phyloP scores from a whole-genome alignment of 257 asterid genomes.

The Apocynum venetum region DNA sequence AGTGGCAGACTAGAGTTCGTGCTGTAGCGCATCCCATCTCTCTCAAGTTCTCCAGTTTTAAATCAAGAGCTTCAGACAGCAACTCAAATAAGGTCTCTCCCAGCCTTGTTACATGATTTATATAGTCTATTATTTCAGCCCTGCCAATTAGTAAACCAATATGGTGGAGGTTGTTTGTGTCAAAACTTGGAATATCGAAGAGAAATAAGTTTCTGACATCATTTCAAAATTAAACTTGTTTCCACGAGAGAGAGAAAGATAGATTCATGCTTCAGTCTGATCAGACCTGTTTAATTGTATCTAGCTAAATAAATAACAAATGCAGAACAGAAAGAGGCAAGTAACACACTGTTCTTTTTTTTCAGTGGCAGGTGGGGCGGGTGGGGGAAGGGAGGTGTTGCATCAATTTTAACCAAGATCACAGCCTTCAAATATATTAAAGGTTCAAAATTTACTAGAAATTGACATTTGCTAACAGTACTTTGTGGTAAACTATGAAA shows the following conservation, averaged over 20 bases:
- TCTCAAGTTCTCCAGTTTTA: conserved; percentile 36
- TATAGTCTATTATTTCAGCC: conserved; percentile 37
- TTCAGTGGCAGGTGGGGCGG: too few species aligned
- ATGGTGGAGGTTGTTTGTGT: not conserved
- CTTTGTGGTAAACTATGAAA: not conserved
- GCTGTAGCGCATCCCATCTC: conserved; percentile 37
- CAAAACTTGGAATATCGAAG: not conserved
- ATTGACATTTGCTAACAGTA: not conserved
- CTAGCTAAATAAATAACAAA: not conserved
- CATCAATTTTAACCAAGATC: too few species aligned
- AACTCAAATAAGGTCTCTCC: conserved; percentile 41
- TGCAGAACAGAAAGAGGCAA: too few species aligned
- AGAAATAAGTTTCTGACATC: not conserved
- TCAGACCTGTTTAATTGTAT: too few species aligned
- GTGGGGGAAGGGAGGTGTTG: too few species aligned
- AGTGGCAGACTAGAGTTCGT: conserved; percentile 42
- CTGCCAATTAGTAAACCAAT: conserved; percentile 25
- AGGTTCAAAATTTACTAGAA: not conserved
- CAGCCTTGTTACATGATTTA: conserved; percentile 30
- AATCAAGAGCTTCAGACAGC: conserved; percentile 73
- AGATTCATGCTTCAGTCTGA: too few species aligned
- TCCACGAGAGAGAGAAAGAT: not conserved
- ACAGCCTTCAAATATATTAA: too few species aligned
- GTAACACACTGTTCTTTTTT: too few species aligned
- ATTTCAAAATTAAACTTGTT: not conserved